phyloP scores from a whole-genome alignment of 768 basidiomycete species.

The Tylopilus plumbeoviolaceoides region DNA sequence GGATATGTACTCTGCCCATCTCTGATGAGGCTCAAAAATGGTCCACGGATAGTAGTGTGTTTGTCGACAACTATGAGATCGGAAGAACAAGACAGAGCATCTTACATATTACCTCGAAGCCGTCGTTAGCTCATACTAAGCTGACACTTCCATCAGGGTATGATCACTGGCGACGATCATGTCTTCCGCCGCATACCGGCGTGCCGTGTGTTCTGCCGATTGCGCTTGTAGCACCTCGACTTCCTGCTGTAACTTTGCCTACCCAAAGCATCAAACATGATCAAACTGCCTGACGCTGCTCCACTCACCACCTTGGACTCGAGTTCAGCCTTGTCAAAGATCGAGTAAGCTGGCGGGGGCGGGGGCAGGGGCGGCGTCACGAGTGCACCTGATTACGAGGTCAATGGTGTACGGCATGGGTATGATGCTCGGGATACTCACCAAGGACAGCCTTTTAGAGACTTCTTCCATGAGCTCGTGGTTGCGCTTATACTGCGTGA shows the following conservation, averaged over 20 bases:
- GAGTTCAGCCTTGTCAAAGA: conserved; percentile 55
- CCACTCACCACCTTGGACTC: conserved; percentile 52
- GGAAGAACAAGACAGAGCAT: not conserved
- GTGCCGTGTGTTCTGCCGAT: conserved; percentile 42
- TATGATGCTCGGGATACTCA: not conserved
- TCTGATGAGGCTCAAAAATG: too few species aligned
- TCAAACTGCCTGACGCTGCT: not conserved
- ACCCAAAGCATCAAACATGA: not conserved
- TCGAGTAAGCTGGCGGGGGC: conserved; percentile 51
- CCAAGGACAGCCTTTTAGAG: conserved; percentile 72
- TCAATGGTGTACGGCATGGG: not conserved
- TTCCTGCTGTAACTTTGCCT: conserved; percentile 59
- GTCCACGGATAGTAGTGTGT: not conserved
- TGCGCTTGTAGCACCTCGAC: conserved; percentile 51
- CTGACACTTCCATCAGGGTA: conserved; percentile 28
- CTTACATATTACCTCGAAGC: not conserved
- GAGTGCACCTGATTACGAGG: conserved; percentile 38
- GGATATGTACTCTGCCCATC: too few species aligned
- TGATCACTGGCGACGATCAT: conserved; percentile 29
- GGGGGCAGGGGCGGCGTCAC: conserved; percentile 34
- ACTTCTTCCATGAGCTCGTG: conserved; percentile 85
- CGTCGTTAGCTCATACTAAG: conserved; percentile 4
- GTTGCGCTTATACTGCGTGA: conserved; percentile 72
- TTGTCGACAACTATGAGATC: not conserved
- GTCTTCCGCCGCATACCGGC: conserved; percentile 26